Conservation (phyloP, 345 rosid genomes). For the Bretschneidera sinensis region DNA sequence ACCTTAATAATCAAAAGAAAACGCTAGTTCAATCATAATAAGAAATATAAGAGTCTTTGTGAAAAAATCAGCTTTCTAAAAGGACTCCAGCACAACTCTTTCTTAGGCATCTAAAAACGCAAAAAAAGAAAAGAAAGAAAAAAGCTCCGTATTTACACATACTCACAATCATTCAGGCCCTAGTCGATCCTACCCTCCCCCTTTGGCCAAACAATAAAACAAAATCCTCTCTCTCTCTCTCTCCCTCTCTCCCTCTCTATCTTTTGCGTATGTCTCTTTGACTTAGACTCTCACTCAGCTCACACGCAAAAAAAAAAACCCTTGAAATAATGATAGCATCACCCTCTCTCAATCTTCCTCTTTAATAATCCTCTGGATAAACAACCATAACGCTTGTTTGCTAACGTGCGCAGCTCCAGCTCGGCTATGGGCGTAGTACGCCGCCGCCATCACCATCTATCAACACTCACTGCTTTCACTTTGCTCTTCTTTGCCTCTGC, state of each 20-base stretch:
- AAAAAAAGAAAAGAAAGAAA: too few relatives aligned
- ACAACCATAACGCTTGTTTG: slow-evolving; percentile 10
- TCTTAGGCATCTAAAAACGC: too few relatives aligned
- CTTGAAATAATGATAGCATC: background rate
- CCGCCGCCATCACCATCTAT: slow-evolving; percentile 17
- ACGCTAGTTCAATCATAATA: too few relatives aligned
- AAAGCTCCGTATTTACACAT: background rate
- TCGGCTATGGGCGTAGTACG: slow-evolving; percentile 46
- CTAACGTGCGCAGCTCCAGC: slow-evolving; percentile 19
- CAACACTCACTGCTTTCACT: slow-evolving; percentile 42
- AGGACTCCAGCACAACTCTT: too few relatives aligned
- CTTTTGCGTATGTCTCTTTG: slow-evolving; percentile 27
- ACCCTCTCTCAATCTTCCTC: background rate
- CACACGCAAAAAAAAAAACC: background rate
- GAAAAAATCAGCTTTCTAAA: too few relatives aligned
- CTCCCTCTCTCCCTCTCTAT: too few relatives aligned
- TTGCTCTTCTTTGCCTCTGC: slow-evolving; percentile 50
- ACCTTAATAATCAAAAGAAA: too few relatives aligned
- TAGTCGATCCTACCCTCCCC: slow-evolving; percentile 6
- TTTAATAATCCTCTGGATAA: background rate
- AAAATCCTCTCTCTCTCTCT: slow-evolving; percentile 16
- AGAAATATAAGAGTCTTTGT: too few relatives aligned
- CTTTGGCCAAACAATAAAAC: slow-evolving; percentile 31
- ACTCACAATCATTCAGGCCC: slow-evolving; percentile 26
- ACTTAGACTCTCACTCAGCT: slow-evolving; percentile 31